Base-by-base conservation (phyloP, 1,139 yeast genomes). In the Lodderomyces theae region DNA sequence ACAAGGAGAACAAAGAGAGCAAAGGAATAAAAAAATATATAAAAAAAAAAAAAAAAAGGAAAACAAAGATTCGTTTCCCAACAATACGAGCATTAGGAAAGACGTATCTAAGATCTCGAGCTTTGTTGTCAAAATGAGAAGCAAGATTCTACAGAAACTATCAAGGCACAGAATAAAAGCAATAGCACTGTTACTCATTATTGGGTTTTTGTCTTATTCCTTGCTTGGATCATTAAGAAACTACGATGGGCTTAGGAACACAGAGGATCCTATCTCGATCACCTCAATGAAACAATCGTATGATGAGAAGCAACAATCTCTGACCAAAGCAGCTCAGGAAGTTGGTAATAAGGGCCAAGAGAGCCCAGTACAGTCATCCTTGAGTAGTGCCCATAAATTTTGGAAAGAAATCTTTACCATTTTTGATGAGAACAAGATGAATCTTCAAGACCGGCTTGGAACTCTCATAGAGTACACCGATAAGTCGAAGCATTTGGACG, bases 401-500 rank as follows among this genome's bases (percentile, higher is more conserved):
- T 60, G 64, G 63, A 49, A 51, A n/a, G 35, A 47, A 5, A 49
- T 56, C 5, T 60, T 60, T 34, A 42, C 44, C 11, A 48, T 55
- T 6, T 53, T 56, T 39, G 57, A 48, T 22, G 46, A 43, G 8
- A 52, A 54, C 22, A 42, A 43, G 18, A 41, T 53, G 8, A 41
- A 53, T 19, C 34, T 51, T 15, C 48, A 43, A 4, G 48, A 44
- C 2, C 51, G 54, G 11, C 31, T 54, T 7, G 51, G 48, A 9
- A 44, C 50, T 2, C 61, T 62, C 1, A 53, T 66, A 12, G 45
- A 49, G 24, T 62, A 61, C 43, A 48, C 56, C 6, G 58, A 55
- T 7, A 50, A 51, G 38, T 51, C 52, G 7, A 24, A 39, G 19
- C 63, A 61, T n/a, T 45, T 54, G 17, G 44, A 51, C 11, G 64